Percentiles rank a stretch among this genome's conserved stretches.
These are phyloP conservation scores for Cardiospermum halicacabum DNA, from an alignment of 345 rosid genomes.

Conservation along the genomic window DNA sequence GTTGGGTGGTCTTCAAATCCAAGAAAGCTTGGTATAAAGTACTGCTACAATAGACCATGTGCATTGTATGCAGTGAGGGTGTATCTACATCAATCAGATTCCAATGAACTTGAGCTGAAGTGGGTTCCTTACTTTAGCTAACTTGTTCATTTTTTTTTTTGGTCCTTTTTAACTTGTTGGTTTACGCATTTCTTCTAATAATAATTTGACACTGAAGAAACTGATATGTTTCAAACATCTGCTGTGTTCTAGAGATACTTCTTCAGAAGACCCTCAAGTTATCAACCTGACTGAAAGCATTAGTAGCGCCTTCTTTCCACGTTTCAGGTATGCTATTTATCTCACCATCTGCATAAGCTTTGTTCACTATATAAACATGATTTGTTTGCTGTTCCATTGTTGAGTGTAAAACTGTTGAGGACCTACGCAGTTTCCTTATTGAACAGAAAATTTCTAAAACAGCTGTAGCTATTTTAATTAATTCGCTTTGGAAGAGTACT, in stretches of 20 bases:
- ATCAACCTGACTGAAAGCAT: constrained; percentile 62
- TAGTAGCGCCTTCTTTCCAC: constrained; percentile 73
- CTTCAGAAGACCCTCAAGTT: constrained; percentile 34
- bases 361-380: no score
- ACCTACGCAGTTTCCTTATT: background rate
- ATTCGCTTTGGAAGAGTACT: background rate
- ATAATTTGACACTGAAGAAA: constrained; percentile 9
- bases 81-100: constrained; percentile 29
- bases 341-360: background rate
- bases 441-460: background rate
- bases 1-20: constrained; percentile 77
- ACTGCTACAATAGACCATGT: constrained; percentile 61
- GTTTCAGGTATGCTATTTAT: constrained; percentile 58
- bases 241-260: constrained; percentile 40
- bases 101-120: constrained; percentile 39
- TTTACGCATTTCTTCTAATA: background rate
- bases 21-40: constrained; percentile 63
- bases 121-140: constrained; percentile 28
- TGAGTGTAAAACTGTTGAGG: background rate
- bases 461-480: background rate
- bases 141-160: constrained; percentile 1
- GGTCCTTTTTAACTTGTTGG: no score
- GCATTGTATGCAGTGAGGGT: constrained; percentile 57
- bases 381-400: constrained; percentile 1
- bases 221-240: constrained; percentile 4